Evolutionary conservation across 2,329 filamentous ascomycete species (phyloP).

Genomic region (Cordyceps pruinosa): DNA sequence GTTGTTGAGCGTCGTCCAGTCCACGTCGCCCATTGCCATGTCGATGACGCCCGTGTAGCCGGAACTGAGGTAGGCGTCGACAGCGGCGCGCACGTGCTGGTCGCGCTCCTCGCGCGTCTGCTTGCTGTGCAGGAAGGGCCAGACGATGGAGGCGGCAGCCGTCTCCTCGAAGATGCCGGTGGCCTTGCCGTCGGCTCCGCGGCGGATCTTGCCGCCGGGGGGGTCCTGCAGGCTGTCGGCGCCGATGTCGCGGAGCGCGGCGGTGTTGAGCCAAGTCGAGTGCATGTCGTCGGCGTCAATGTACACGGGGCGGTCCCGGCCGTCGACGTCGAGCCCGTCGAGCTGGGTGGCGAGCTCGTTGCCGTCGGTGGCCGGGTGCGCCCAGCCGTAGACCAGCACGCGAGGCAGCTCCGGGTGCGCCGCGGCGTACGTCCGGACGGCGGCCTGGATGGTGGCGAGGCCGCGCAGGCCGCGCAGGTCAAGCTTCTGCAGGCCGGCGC

Average conservation of each 20-base stretch:
- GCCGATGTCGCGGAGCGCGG: conserved; percentile 39
- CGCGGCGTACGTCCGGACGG: conserved; percentile 34
- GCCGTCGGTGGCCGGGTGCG: conserved; percentile 31
- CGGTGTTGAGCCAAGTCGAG: conserved; percentile 43
- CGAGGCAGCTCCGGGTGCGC: conserved; percentile 34
- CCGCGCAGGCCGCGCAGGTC: conserved; percentile 34
- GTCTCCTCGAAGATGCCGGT: conserved; percentile 40
- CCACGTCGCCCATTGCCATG: conserved; percentile 47
- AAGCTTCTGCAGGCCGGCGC: conserved; percentile 41
- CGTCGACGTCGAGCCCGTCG: conserved; percentile 37
- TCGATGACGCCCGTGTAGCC: conserved; percentile 45
- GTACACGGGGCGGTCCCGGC: conserved; percentile 36
- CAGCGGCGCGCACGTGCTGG: conserved; percentile 33
- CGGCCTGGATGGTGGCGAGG: conserved; percentile 35
- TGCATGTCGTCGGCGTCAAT: conserved; percentile 46
- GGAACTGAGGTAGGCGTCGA: conserved; percentile 37
- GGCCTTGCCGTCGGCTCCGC: conserved; percentile 35
- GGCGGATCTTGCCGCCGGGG: conserved; percentile 37
- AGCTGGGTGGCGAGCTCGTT: conserved; percentile 32
- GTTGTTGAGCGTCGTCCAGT: conserved; percentile 36
- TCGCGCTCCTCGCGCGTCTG: conserved; percentile 35
- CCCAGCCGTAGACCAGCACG: conserved; percentile 43
- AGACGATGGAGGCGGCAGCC: conserved; percentile 38
- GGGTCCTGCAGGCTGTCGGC: conserved; percentile 34
- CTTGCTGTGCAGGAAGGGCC: conserved; percentile 38